Evolutionary conservation across 164 flowering plant genomes (phyloP), one percentile per base, ranked within the genome.

Genomic region (Buxus sempervirens): DNA sequence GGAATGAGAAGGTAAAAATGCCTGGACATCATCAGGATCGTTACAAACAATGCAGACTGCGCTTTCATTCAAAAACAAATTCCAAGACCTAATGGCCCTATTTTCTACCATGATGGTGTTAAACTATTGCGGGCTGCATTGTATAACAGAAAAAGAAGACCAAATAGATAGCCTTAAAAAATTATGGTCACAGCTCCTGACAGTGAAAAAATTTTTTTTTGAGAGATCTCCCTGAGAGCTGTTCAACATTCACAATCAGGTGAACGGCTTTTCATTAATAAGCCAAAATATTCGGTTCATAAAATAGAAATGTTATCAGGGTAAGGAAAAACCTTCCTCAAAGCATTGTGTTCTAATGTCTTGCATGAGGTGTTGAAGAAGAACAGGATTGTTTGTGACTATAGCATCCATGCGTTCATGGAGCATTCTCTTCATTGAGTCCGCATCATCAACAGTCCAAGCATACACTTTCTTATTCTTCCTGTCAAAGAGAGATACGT

Each of bases 371-470:
- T 69, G 74, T 67, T 84, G 95, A 67, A 92, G 86, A 25, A 79
- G 70, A 58, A 80, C 54, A 2, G 96, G 97, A 42, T 86, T 76
- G 81, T 86, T 82, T 9, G 99, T 92, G 26, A 95, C 90, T 61
- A 95, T 65, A 21, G 85, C 97, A 81, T 92, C 98, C 16, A 92
- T 91, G 26, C 60, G 82, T 75, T 87, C 82, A 41, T 53, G 60
- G 77, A 95, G 67, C 94, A 90, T 84, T 67, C 69, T 82, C 69
- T 51, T 67, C 97, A 95, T 89, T 49, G 95, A 85, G 20, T 71
- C 83, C 38, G 56, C 75, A 59, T 92, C 98, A 72, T 95, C 98
- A 7, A 95, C 99, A 0, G 99, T 95, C 99, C 99, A 95, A 12
- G 99, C 93, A 73, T 83, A 92, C 2, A 89, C 91, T 86, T 83